Conservation (phyloP, 805 yeast species). For the Lipomyces yamanashiensis region DNA sequence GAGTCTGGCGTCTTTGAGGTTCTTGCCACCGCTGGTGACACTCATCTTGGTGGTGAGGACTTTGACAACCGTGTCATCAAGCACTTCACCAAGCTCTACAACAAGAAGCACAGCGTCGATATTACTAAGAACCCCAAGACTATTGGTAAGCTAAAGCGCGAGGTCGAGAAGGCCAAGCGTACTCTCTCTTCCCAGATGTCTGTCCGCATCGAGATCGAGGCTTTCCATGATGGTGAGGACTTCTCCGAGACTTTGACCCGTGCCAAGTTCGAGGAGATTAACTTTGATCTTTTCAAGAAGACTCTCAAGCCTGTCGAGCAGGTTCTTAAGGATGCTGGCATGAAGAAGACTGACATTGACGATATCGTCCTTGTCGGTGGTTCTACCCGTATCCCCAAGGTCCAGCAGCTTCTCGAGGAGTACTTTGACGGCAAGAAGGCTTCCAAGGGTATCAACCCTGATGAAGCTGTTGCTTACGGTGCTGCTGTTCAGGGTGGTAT, state of each 20-base stretch:
- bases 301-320: slow-evolving; percentile 96
- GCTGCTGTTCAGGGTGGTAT: slow-evolving; percentile 99
- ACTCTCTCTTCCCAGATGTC: slow-evolving; percentile 93
- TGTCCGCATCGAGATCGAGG: slow-evolving; percentile 94
- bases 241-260: slow-evolving; percentile 94
- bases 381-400: slow-evolving; percentile 98
- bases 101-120: slow-evolving; percentile 90
- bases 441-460: slow-evolving; percentile 97
- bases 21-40: slow-evolving; percentile 90
- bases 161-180: slow-evolving; percentile 98
- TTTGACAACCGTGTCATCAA: slow-evolving; percentile 95
- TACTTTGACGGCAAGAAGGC: slow-evolving; percentile 94
- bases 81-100: slow-evolving; percentile 92
- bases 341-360: slow-evolving; percentile 83
- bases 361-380: slow-evolving; percentile 99
- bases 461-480: slow-evolving; percentile 99
- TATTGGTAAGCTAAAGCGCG: slow-evolving; percentile 91
- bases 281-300: slow-evolving; percentile 89
- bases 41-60: slow-evolving; percentile 98
- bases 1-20: slow-evolving; percentile 97
- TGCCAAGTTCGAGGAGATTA: slow-evolving; percentile 97
- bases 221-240: slow-evolving; percentile 92
- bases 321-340: slow-evolving; percentile 90
- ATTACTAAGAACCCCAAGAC: slow-evolving; percentile 81
- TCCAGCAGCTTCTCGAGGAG: slow-evolving; percentile 87